A percentile compares a stretch with the other conserved stretches of the same genome.
These are phyloP conservation scores for Chrysopogon serrulatus DNA, from an alignment of 176 grass and related monocot species.

Conservation along the genomic window DNA sequence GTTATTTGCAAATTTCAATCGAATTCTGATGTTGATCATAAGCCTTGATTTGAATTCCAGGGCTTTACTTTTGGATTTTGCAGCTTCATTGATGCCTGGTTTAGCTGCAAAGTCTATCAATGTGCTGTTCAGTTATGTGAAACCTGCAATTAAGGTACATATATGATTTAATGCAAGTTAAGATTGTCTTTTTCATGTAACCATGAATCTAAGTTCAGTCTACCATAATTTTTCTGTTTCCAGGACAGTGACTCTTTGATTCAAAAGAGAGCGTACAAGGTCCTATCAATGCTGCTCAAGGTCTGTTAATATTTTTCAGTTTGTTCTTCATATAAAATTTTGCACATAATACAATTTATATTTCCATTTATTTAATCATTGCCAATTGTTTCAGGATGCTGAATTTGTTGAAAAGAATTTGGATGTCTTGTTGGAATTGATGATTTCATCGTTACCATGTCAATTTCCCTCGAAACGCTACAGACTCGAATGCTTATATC, in stretches of 20 bases:
- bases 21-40: neutral
- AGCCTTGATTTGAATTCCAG: constrained; percentile 41
- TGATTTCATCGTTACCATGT: constrained; percentile 69
- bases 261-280: constrained; percentile 99
- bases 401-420: constrained; percentile 67
- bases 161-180: constrained; percentile 21
- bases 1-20: constrained; percentile 15
- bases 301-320: constrained; percentile 39
- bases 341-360: neutral
- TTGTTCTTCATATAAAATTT: constrained; percentile 16
- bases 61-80: constrained; percentile 78
- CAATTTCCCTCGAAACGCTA: constrained; percentile 84
- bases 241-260: constrained; percentile 77
- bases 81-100: constrained; percentile 84
- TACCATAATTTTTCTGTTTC: constrained; percentile 17
- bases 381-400: constrained; percentile 44
- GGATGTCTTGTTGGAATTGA: constrained; percentile 60
- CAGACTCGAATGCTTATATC: constrained; percentile 85
- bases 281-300: constrained; percentile 83
- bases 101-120: constrained; percentile 59
- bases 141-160: constrained; percentile 84
- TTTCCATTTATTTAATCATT: constrained; percentile 11
- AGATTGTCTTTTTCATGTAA: neutral
- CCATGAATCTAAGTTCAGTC: neutral
- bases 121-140: constrained; percentile 77